Base-by-base conservation (phyloP, 2,329 filamentous ascomycete genomes). In the Tolypocladium tropicale region DNA sequence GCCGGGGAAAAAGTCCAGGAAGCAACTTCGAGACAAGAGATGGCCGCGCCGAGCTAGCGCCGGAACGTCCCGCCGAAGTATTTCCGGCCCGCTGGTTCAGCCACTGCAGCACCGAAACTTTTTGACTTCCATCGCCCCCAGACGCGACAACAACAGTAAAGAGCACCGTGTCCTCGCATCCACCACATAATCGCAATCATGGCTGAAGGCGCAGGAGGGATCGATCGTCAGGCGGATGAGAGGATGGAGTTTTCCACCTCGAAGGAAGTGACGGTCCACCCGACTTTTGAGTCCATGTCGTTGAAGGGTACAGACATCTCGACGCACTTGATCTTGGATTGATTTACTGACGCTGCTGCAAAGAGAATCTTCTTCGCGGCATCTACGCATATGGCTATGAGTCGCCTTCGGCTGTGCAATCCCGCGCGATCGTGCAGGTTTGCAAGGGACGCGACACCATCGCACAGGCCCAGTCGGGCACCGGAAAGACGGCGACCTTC, bases 401-500 rank as follows among this genome's bases (percentile, higher is more conserved):
- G 72, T 96, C 94, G 2, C 94, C 94, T 14, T 99, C 94, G 0
- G 94, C 94, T 16, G 93, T 99, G 21, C 94, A 99, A 77, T 96
- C 93, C 63, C 90, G 94, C 69, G 94, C 94, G 54, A 99, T 99
- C 68, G 94, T 99, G 53, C 94, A 97, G 76, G 89, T 99, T 68
- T 99, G 94, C 84, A 97, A 97, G 76, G 94, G 94, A 62, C 90
- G 94, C 74, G 94, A 99, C 73, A 97, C 94, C 60, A 99, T 99
- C 69, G 94, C 94, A 21, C 94, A 99, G 71, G 94, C 94, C 23
- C 94, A 97, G 74, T 96, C 93, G 50, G 92, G 92, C 74, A 96
- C 92, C 54, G 92, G 92, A 78, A 96, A 96, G 79, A 96, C 92
- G 3, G 92, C 92, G 34, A 96, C 92, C 37, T 96, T 96, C 74